phyloP scores from a whole-genome alignment of 768 basidiomycete genomes.

The Collybiopsis confluens region DNA sequence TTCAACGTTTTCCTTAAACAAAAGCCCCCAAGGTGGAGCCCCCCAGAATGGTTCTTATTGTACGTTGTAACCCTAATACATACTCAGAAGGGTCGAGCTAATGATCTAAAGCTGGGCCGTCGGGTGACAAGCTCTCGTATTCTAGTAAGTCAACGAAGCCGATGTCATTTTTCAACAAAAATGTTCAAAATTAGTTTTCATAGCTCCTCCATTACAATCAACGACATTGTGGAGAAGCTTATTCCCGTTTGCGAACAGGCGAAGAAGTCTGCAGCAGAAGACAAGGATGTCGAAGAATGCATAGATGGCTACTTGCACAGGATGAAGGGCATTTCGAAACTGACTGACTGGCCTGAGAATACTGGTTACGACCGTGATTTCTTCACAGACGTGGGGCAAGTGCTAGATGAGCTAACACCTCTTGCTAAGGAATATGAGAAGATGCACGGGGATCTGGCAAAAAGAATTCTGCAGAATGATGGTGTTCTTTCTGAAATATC shows the following conservation, averaged over 20 bases:
- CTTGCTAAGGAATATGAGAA: neutral
- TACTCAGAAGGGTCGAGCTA: neutral
- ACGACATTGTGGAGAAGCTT: neutral
- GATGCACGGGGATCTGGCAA: neutral
- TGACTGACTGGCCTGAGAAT: neutral
- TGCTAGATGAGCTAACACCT: neutral
- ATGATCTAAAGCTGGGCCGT: neutral
- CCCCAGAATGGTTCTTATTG: conserved; percentile 6
- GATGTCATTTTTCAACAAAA: no score
- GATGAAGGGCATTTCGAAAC: neutral
- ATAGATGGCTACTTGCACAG: neutral
- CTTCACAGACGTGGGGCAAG: neutral
- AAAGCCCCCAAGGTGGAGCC: conserved; percentile 16
- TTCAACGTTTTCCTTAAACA: conserved; percentile 19
- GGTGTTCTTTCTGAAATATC: neutral
- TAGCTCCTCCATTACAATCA: neutral
- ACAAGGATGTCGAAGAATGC: neutral
- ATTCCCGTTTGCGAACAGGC: neutral
- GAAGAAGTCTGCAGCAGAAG: neutral
- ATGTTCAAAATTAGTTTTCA: no score
- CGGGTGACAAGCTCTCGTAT: neutral
- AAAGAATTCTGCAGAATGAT: neutral
- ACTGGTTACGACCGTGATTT: neutral
- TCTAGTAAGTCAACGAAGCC: neutral
- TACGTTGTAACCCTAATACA: neutral